These are phyloP conservation scores for Hansfordia pulvinata DNA, from an alignment of 2,329 filamentous ascomycete genomes.

Conservation along the genomic window DNA sequence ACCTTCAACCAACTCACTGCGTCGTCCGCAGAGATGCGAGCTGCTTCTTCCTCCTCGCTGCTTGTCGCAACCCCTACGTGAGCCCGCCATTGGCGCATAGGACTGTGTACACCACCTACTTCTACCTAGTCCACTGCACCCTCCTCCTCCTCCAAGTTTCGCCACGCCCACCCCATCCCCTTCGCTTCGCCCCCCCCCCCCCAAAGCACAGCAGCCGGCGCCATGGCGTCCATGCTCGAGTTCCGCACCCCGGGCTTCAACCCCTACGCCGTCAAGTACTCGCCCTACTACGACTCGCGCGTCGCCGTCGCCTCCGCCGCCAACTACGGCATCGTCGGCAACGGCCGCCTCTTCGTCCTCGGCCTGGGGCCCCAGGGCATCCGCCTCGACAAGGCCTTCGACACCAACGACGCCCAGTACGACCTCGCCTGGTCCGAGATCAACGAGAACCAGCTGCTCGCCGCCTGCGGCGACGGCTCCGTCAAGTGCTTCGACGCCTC, in stretches of 20 bases:
- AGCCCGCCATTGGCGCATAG: no score
- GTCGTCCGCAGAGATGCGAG: no score
- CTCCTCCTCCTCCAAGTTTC: neutral
- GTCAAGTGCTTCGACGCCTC: constrained; percentile 87
- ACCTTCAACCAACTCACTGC: no score
- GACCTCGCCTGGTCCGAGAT: constrained; percentile 92
- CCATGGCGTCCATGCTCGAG: constrained; percentile 62
- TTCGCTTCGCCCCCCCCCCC: constrained; percentile 1
- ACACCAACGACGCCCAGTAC: constrained; percentile 94
- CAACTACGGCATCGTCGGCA: constrained; percentile 95
- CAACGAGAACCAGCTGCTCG: constrained; percentile 87
- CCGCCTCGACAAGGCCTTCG: constrained; percentile 79
- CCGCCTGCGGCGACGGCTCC: constrained; percentile 83
- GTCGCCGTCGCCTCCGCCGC: constrained; percentile 82
- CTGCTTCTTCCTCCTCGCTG: no score
- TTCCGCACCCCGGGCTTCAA: constrained; percentile 90
- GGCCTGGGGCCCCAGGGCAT: constrained; percentile 75
- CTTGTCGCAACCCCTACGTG: no score
- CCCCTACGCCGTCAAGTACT: constrained; percentile 95
- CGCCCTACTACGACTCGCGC: constrained; percentile 91
- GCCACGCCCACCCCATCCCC: neutral
- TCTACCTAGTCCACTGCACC: no score
- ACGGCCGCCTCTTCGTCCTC: constrained; percentile 78
- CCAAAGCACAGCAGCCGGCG: constrained; percentile 1
- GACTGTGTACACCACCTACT: no score